Evolutionary conservation across 805 yeast genomes (phyloP).

Genomic region (Starmerella floricola): DNA sequence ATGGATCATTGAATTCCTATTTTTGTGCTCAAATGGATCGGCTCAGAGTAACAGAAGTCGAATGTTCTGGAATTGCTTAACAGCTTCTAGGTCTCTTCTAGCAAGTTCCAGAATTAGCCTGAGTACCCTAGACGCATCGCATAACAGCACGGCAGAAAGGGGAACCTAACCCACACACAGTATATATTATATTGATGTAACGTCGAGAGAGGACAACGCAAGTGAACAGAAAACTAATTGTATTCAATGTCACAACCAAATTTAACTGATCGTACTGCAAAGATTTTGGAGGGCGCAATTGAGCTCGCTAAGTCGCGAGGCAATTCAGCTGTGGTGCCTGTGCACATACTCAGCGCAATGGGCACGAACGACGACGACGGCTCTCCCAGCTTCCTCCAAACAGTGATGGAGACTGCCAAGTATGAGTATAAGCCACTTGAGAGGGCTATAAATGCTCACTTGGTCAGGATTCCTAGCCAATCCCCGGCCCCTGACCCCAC

Average conservation of each 20-base stretch:
- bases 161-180: no score
- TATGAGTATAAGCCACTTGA: constrained; percentile 76
- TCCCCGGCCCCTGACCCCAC: constrained; percentile 79
- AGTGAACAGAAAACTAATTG: background rate
- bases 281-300: constrained; percentile 64
- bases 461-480: constrained; percentile 80
- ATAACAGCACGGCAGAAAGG: no score
- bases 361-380: constrained; percentile 44
- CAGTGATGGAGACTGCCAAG: constrained; percentile 72
- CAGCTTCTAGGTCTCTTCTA: no score
- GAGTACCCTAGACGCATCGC: no score
- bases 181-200: no score
- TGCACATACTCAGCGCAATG: constrained; percentile 87
- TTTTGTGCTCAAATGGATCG: no score
- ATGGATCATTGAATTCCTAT: no score
- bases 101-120: no score
- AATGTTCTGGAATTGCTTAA: no score
- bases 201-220: no score
- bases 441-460: constrained; percentile 63
- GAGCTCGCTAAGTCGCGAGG: constrained; percentile 74
- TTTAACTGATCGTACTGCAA: constrained; percentile 88
- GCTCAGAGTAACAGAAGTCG: no score
- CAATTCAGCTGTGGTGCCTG: constrained; percentile 73
- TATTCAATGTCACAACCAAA: constrained; percentile 26
- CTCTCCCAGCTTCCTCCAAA: constrained; percentile 56